Base-by-base conservation (phyloP, 805 yeast genomes). In the Lachancea nothofagi region DNA sequence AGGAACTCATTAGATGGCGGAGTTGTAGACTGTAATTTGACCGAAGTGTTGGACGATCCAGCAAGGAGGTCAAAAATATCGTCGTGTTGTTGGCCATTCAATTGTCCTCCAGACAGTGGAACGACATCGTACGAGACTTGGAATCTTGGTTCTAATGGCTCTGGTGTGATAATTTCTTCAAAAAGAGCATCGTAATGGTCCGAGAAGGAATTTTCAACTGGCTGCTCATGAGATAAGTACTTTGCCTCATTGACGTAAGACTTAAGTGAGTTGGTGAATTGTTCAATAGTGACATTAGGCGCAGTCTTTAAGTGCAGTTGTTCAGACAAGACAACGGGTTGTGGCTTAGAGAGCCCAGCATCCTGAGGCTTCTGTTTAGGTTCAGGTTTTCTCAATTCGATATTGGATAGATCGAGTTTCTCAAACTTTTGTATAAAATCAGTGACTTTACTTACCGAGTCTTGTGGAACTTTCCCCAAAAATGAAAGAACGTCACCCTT, bases 401-500 rank as follows among this genome's bases (percentile, higher is more conserved):
- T 77, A 59, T 82, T 76, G 29, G 86, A 72, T 44, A 88, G 67
- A 57, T 89, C 96, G 47, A 88, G 67, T 51, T 76, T 80, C 46
- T 75, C 72, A 47, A 72, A 72, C 24, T 70, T 61, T 36, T 73
- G 67, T 47, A 89, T 62, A 54, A 67, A 80, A 22, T 74, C 64
- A 5, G 83, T 69, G 42, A 89, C 70, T 15, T 65, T 59, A 14
- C 62, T 52, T 18, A 78, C 77, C 5, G 80, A 64, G 7, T 74
- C 78, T 27, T 66, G 52, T 8, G 85, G 63, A 39, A 89, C 83
- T 45, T 74, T 63, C 21, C 97, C 97, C 38, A 89, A 55, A 57
- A 76, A 78, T 0, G 94, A 93, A 48, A 89, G 70, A 1, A 89
- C 90, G 61, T 90, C 98, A 47, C 97, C 97, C 65, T 83, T 85